Evolutionary conservation across 1,139 yeast genomes (phyloP).

Genomic region (Blastobotrys buckinghamii): DNA sequence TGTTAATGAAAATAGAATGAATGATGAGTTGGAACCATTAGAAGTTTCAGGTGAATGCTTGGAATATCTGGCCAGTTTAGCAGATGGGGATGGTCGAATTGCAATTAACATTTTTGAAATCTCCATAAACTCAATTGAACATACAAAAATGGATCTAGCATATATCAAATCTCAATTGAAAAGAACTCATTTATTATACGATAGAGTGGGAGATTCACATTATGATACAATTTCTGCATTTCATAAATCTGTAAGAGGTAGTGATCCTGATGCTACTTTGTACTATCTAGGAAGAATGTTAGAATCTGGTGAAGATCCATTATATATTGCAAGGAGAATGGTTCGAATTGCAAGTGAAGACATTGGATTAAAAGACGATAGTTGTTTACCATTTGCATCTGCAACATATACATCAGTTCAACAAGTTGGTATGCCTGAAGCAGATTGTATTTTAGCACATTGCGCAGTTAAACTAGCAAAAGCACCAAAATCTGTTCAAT

Average conservation of each 20-base stretch:
- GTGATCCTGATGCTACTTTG: slow-evolving; percentile 82
- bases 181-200: slow-evolving; percentile 65
- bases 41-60: slow-evolving; percentile 52
- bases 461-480: slow-evolving; percentile 83
- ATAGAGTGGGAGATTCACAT: slow-evolving; percentile 83
- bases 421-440: slow-evolving; percentile 96
- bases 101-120: slow-evolving; percentile 74
- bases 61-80: slow-evolving; percentile 64
- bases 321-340: slow-evolving; percentile 88
- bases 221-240: slow-evolving; percentile 93
- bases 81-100: slow-evolving; percentile 86
- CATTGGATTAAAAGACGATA: slow-evolving; percentile 74
- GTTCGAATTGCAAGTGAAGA: slow-evolving; percentile 91
- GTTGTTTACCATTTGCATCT: slow-evolving; percentile 79
- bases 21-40: slow-evolving; percentile 35
- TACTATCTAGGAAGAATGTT: slow-evolving; percentile 85
- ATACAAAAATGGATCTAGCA: slow-evolving; percentile 21
- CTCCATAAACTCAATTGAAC: slow-evolving; percentile 23
- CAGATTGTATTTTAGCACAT: slow-evolving; percentile 83
- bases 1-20: slow-evolving; percentile 52
- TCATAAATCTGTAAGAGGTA: slow-evolving; percentile 85
- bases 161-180: slow-evolving; percentile 40
- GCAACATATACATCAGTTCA: slow-evolving; percentile 84
- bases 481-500: slow-evolving; percentile 79
- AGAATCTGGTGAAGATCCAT: slow-evolving; percentile 88